Base-by-base conservation (phyloP, 1,139 yeast species). In the Magnusiomyces fungicola region DNA sequence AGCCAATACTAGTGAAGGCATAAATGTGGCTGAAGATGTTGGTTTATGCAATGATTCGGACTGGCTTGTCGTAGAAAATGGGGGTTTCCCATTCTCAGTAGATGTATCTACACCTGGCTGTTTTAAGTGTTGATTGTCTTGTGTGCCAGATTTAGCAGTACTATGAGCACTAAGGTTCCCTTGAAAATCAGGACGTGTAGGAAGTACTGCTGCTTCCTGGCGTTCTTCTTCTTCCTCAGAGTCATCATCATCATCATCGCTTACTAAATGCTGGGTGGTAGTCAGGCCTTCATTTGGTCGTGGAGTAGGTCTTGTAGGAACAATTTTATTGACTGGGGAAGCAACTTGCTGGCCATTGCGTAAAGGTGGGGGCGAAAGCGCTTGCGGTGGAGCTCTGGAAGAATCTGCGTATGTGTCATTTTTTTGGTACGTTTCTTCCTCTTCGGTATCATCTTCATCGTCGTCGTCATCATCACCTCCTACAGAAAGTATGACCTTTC, bases 231-330 rank as follows among this genome's bases (percentile, higher is more conserved):
- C 59, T 37, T 60, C 63, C 10, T 58, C 61, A 29, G 53, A 56
- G 16, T 55, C 50, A 29, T 60, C 74, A 41, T 69, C 73, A 47
- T 68, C 66, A 19, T 67, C 64, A 18, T 63, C 67, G 5, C 67
- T 73, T 23, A 49, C 41, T 14, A 27, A 38, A 21, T 40, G 25
- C 25, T 25, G 43, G n/a, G n/a, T 27, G 12, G 30, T 7, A 39
- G 48, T 25, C 10, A 21, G 4, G 33, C 3, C 21, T 4, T 37
- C 24, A 14, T 29, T 42, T 30, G 40, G 14, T 25, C 45, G 10
- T 12, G 25, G 34, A 3, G 12, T 38, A 10, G n/a, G 21, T 14
- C 25, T 45, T 30, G 24, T 9, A 16, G 30, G n/a, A 9, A 24
- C 21, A 10, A 16, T 19, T 12, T 36, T 10, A 14, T 4, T 16